A percentile compares a stretch with the other conserved stretches of the same genome.
Conservation (phyloP, 495 filamentous ascomycete genomes). For the Aspergillus indologenus region DNA sequence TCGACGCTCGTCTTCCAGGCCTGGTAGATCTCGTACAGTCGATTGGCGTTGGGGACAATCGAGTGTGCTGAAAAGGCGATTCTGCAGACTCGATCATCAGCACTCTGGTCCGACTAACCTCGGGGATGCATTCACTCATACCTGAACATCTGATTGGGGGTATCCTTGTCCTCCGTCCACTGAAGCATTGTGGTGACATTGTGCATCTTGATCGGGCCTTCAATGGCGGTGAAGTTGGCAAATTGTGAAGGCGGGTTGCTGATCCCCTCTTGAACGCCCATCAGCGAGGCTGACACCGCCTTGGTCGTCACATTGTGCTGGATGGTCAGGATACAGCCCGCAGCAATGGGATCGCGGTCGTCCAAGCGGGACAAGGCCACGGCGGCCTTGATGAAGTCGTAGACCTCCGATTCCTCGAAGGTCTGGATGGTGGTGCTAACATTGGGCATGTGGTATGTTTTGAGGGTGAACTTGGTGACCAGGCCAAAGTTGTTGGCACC, state of each 20-base stretch:
- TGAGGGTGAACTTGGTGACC: slow-evolving; percentile 46
- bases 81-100: no score
- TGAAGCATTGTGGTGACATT: slow-evolving; percentile 24
- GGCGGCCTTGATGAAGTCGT: slow-evolving; percentile 21
- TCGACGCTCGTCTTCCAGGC: slow-evolving; percentile 27
- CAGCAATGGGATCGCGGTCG: slow-evolving; percentile 22
- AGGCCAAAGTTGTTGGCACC: slow-evolving; percentile 42
- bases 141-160: slow-evolving; percentile 32
- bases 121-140: no score
- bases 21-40: slow-evolving; percentile 22
- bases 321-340: slow-evolving; percentile 23
- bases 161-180: slow-evolving; percentile 20
- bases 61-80: slow-evolving; percentile 27
- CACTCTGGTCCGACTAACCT: no score
- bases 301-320: slow-evolving; percentile 25
- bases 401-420: slow-evolving; percentile 29
- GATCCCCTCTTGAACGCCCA: slow-evolving; percentile 30
- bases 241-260: slow-evolving; percentile 29
- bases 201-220: slow-evolving; percentile 17
- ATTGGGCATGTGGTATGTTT: slow-evolving; percentile 42
- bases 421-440: slow-evolving; percentile 33
- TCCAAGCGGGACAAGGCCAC: slow-evolving; percentile 18
- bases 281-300: slow-evolving; percentile 11
- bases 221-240: slow-evolving; percentile 26
- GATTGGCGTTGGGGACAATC: slow-evolving; percentile 23